Conservation (phyloP, 1,139 yeast species). For the Taphrina wiesneri region DNA sequence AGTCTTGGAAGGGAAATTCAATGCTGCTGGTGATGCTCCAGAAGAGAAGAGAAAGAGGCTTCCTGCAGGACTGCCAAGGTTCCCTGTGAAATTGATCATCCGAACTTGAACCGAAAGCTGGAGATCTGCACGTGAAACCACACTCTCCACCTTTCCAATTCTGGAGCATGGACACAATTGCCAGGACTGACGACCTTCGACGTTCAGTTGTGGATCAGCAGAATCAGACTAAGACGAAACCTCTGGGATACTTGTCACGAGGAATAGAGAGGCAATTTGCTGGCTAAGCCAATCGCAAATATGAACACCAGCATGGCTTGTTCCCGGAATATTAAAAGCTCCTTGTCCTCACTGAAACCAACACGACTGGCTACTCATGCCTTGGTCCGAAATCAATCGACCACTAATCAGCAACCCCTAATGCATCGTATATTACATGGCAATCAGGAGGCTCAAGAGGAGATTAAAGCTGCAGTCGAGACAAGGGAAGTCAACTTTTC, state of each 20-base stretch:
- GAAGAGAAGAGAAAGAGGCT: too few relatives aligned
- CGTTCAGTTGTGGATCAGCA: not conserved
- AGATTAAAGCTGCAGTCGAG: conserved; percentile 28
- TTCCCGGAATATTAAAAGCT: not conserved
- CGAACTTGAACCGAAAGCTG: not conserved
- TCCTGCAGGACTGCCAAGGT: too few relatives aligned
- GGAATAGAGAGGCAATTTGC: too few relatives aligned
- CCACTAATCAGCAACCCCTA: conserved; percentile 7
- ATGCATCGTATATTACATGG: conserved; percentile 31
- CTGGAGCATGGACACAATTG: too few relatives aligned
- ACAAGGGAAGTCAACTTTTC: conserved; percentile 32
- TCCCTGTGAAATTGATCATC: not conserved
- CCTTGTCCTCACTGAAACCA: not conserved
- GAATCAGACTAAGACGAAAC: not conserved
- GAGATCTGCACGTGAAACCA: not conserved
- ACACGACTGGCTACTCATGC: not conserved
- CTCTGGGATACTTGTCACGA: not conserved
- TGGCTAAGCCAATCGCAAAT: too few relatives aligned
- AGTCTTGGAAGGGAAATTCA: too few relatives aligned
- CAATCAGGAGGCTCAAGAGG: conserved; percentile 28
- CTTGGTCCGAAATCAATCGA: not conserved
- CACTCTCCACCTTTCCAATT: conserved; percentile 9
- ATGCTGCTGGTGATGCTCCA: not conserved
- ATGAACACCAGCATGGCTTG: not conserved
- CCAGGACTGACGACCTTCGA: not conserved